Percentiles rank a stretch among this genome's conserved stretches.
Conservation (phyloP, 495 filamentous ascomycete species). For the Daldinia decipiens region DNA sequence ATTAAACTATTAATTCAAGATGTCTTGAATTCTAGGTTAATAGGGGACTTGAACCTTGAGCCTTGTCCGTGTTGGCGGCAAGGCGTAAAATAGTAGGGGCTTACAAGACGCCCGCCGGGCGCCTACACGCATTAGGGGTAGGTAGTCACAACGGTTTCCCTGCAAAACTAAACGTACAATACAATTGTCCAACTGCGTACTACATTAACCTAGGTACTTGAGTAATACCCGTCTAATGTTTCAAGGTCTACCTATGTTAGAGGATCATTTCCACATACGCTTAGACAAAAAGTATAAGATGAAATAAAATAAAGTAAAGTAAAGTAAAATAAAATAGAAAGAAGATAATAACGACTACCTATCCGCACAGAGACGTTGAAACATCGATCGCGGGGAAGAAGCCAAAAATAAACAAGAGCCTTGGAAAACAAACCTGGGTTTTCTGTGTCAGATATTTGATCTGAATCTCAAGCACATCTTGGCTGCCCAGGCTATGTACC, state of each 20-base stretch:
- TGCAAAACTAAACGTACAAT: neutral
- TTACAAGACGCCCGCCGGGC: neutral
- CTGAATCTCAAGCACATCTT: slow-evolving; percentile 34
- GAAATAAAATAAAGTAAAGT: too few relatives aligned
- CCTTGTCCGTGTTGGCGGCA: neutral
- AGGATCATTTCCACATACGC: neutral
- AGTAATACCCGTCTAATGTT: neutral
- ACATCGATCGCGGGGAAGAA: slow-evolving; percentile 35
- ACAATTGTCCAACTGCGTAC: neutral
- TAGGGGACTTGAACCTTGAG: neutral
- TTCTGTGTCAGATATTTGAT: slow-evolving; percentile 39
- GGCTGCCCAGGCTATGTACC: slow-evolving; percentile 45
- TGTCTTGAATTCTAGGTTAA: neutral
- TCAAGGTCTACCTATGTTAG: neutral
- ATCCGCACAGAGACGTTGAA: slow-evolving; percentile 21
- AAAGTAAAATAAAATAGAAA: neutral
- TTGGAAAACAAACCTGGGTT: slow-evolving; percentile 19
- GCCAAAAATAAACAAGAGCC: slow-evolving; percentile 31
- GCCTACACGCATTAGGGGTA: neutral
- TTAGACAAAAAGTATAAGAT: neutral
- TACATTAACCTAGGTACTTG: too few relatives aligned
- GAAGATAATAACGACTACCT: neutral
- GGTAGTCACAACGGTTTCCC: neutral
- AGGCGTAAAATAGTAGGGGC: neutral
- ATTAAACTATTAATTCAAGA: neutral